These are phyloP conservation scores for Anthracocystis setariae DNA, from an alignment of 1,284 basidiomycete genomes.

Conservation along the genomic window DNA sequence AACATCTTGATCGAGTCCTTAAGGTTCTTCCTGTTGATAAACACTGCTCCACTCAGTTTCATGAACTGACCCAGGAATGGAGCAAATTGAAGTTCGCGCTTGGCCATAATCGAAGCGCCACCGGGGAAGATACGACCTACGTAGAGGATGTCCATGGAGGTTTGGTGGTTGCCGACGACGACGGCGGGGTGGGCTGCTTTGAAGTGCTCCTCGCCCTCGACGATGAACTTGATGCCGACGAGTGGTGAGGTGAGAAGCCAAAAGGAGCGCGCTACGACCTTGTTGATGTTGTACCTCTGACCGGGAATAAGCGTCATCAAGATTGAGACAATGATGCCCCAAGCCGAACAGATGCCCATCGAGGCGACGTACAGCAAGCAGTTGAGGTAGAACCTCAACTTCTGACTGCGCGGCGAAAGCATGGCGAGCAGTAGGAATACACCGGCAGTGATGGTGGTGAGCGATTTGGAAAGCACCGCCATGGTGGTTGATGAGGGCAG, in stretches of 20 bases:
- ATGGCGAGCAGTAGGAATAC: slow-evolving; percentile 56
- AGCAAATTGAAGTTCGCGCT: slow-evolving; percentile 86
- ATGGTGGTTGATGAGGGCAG: slow-evolving; percentile 32
- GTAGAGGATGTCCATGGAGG: slow-evolving; percentile 69
- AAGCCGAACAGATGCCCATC: slow-evolving; percentile 78
- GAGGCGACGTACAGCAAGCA: slow-evolving; percentile 76
- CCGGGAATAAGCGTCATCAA: slow-evolving; percentile 77
- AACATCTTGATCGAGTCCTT: slow-evolving; percentile 80
- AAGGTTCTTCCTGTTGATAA: slow-evolving; percentile 87
- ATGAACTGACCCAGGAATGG: slow-evolving; percentile 90
- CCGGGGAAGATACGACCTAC: slow-evolving; percentile 88
- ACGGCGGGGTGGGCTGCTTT: slow-evolving; percentile 75
- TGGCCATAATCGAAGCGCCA: slow-evolving; percentile 88
- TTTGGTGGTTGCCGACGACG: slow-evolving; percentile 89
- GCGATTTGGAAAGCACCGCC: slow-evolving; percentile 50
- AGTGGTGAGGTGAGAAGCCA: slow-evolving; percentile 77
- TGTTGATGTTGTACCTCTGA: slow-evolving; percentile 84
- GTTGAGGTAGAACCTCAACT: slow-evolving; percentile 61
- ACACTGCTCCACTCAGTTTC: slow-evolving; percentile 89
- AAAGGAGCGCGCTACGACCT: slow-evolving; percentile 84
- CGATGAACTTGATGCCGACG: slow-evolving; percentile 77
- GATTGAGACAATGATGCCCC: slow-evolving; percentile 79
- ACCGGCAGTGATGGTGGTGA: slow-evolving; percentile 46
- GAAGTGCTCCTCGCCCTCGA: slow-evolving; percentile 88
- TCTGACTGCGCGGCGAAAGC: slow-evolving; percentile 55